These are phyloP conservation scores for Nicotiana attenuata DNA, from an alignment of 257 asterid species.

Conservation along the genomic window DNA sequence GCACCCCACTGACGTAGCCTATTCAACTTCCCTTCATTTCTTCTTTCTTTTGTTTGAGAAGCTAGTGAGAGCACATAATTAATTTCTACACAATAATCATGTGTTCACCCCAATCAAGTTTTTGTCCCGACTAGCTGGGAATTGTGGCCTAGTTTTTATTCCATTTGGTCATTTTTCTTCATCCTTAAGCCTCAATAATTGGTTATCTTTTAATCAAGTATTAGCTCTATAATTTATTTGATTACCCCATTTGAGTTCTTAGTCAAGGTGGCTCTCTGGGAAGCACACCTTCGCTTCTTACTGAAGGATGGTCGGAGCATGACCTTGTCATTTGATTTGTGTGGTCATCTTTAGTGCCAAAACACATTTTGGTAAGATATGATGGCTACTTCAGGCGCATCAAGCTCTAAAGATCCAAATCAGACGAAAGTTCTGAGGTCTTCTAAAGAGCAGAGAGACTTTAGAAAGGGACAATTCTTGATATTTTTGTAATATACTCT, in stretches of 20 bases:
- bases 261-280: background rate
- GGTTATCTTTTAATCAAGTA: background rate
- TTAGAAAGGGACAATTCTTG: background rate
- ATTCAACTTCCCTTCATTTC: conserved; percentile 10
- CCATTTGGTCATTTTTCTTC: background rate
- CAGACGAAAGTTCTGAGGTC: background rate
- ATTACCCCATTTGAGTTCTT: background rate
- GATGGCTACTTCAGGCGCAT: background rate
- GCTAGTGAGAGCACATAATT: background rate
- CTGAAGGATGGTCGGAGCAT: background rate
- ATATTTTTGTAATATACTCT: background rate
- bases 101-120: background rate
- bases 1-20: conserved; percentile 15
- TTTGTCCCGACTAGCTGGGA: conserved; percentile 10
- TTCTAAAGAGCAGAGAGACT: conserved; percentile 3
- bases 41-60: background rate
- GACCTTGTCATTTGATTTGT: background rate
- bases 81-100: conserved; percentile 8
- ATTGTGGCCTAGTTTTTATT: background rate
- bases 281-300: background rate
- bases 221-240: background rate
- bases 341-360: background rate
- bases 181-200: background rate
- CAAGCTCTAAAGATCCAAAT: background rate
- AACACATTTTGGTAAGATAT: background rate